phyloP scores from a whole-genome alignment of 176 grass and related monocot species.

The Oryza nivara region DNA sequence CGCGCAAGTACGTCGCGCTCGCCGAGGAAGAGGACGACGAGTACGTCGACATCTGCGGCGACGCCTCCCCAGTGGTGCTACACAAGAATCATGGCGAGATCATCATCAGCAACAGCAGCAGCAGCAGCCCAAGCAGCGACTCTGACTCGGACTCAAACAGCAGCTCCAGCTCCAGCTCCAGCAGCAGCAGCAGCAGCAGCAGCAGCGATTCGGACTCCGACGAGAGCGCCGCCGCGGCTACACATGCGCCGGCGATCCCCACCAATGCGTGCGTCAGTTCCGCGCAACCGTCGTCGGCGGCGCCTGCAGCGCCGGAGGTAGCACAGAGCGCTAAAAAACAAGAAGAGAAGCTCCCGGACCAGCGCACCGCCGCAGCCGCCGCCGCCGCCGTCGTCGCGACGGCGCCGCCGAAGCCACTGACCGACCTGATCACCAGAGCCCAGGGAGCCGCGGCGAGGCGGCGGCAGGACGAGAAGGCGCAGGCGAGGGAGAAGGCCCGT shows the following conservation, averaged over 20 bases:
- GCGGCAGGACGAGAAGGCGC: neutral
- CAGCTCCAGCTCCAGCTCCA: neutral
- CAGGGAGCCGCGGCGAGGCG: neutral
- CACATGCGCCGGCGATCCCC: neutral
- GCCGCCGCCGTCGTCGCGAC: neutral
- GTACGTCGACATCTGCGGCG: slow-evolving; percentile 47
- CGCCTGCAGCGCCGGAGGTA: neutral
- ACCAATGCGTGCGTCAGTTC: neutral
- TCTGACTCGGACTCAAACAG: slow-evolving; percentile 3
- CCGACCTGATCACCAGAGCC: slow-evolving; percentile 33
- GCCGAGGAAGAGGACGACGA: neutral
- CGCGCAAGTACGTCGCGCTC: slow-evolving; percentile 8
- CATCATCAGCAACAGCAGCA: neutral
- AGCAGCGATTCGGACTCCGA: neutral
- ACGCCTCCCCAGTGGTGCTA: slow-evolving; percentile 39
- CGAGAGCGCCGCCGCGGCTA: neutral
- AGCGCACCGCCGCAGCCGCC: neutral
- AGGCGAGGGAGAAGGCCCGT: slow-evolving; percentile 21
- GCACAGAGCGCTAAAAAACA: neutral
- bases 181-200: neutral
- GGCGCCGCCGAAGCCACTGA: neutral
- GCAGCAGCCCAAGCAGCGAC: slow-evolving; percentile 12
- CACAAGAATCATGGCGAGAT: neutral
- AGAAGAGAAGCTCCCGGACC: neutral
- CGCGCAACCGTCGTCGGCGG: neutral